Evolutionary conservation across 1,284 basidiomycete species (phyloP).

Genomic region (Cryptococcus sp.): DNA sequence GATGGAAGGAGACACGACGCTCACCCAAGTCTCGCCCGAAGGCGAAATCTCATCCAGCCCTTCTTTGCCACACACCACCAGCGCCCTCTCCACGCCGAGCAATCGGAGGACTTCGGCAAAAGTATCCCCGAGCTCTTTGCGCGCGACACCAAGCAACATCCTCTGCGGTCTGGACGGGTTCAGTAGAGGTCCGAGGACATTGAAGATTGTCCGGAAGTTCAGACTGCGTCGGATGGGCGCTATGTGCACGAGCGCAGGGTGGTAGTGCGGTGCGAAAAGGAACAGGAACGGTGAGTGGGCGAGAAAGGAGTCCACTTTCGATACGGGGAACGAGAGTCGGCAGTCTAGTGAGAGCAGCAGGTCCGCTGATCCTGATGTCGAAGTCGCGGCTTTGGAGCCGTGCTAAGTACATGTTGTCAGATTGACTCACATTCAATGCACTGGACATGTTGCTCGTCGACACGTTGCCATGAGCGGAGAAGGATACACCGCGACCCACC

Average conservation of each 20-base stretch:
- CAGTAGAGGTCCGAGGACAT: slow-evolving; percentile 90
- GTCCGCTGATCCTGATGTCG: slow-evolving; percentile 92
- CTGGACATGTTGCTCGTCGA: background rate
- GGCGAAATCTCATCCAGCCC: slow-evolving; percentile 92
- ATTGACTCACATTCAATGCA: background rate
- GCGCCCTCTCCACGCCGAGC: slow-evolving; percentile 69
- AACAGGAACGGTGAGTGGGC: slow-evolving; percentile 76
- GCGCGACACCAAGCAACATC: slow-evolving; percentile 89
- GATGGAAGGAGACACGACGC: slow-evolving; percentile 52
- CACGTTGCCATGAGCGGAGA: background rate
- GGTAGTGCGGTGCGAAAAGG: slow-evolving; percentile 91
- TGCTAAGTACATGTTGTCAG: slow-evolving; percentile 60
- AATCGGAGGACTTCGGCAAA: slow-evolving; percentile 74
- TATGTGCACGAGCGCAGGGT: slow-evolving; percentile 80
- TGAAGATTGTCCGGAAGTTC: slow-evolving; percentile 97
- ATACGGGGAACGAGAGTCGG: slow-evolving; percentile 68
- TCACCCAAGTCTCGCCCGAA: slow-evolving; percentile 79
- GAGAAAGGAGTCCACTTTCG: slow-evolving; percentile 61
- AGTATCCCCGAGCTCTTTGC: slow-evolving; percentile 75
- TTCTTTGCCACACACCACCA: slow-evolving; percentile 93
- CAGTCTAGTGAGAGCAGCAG: slow-evolving; percentile 84
- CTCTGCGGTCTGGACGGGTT: slow-evolving; percentile 84
- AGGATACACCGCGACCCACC: slow-evolving; percentile 56
- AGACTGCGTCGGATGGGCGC: slow-evolving; percentile 82
- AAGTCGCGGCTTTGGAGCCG: slow-evolving; percentile 90